Evolutionary conservation across 2,329 filamentous ascomycete species (phyloP).

Genomic region (Verticillium longisporum): DNA sequence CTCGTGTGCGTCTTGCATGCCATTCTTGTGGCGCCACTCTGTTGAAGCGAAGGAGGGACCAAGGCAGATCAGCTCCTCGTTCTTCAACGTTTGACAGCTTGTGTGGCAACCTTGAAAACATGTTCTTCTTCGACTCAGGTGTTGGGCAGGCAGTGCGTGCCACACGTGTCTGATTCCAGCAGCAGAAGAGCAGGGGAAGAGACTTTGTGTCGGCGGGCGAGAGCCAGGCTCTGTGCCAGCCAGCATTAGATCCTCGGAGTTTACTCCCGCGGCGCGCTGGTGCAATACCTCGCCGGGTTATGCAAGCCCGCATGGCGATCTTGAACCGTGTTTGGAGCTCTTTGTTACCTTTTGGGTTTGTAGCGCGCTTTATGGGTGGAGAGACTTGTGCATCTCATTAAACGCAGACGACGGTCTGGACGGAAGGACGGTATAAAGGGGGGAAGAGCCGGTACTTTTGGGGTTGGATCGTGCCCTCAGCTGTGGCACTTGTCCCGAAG

Average conservation of each 20-base stretch:
- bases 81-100: not conserved
- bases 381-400: not conserved
- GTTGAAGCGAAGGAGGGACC: not conserved
- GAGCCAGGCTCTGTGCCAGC: not conserved
- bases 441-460: not conserved
- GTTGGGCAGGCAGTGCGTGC: too few relatives aligned
- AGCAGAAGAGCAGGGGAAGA: not conserved
- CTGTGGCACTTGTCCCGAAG: not conserved
- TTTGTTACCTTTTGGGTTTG: not conserved
- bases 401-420: not conserved
- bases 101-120: not conserved
- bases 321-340: not conserved
- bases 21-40: not conserved
- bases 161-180: too few relatives aligned
- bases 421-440: not conserved
- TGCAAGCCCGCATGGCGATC: not conserved
- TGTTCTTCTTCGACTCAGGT: not conserved
- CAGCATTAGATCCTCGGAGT: slow-evolving; percentile 7
- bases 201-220: not conserved
- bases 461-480: not conserved
- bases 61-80: not conserved
- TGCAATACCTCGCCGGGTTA: not conserved
- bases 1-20: not conserved
- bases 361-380: not conserved
- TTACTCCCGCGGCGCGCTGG: slow-evolving; percentile 12